These are phyloP conservation scores for Protostelium mycophagum DNA, from an alignment of 78 protist species.

Conservation along the genomic window DNA sequence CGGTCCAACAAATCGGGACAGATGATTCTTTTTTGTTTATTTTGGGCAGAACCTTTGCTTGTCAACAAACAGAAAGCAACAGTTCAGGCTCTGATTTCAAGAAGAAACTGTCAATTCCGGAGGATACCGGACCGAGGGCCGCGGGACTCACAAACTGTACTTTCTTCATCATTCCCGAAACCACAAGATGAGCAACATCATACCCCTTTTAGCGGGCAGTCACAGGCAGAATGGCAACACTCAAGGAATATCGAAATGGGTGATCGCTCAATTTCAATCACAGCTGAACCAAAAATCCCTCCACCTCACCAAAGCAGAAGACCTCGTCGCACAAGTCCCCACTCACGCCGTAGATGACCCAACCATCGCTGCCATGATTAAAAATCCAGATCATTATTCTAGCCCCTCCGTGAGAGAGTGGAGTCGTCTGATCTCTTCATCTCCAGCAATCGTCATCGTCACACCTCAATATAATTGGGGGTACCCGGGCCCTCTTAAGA, in stretches of 20 bases:
- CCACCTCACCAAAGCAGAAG: background rate
- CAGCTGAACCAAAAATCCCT: background rate
- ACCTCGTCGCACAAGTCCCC: background rate
- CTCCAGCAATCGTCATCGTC: background rate
- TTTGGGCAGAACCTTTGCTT: too few species aligned
- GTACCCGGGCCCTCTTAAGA: background rate
- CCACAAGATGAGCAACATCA: background rate
- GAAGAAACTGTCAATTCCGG: too few species aligned
- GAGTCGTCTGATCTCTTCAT: background rate
- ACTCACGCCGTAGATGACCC: background rate
- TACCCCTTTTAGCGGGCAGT: background rate
- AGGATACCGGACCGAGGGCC: too few species aligned
- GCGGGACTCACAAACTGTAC: too few species aligned
- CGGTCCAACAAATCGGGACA: too few species aligned
- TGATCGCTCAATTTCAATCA: background rate
- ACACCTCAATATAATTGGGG: background rate
- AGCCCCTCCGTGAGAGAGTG: background rate
- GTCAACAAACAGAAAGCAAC: too few species aligned
- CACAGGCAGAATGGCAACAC: background rate
- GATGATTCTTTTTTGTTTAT: too few species aligned
- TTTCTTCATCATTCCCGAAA: too few species aligned
- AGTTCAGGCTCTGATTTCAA: too few species aligned
- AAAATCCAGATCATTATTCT: background rate
- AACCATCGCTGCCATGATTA: background rate
- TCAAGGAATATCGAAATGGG: background rate